Evolutionary conservation across 1,139 yeast genomes (phyloP).

Genomic region (Pichia terricola): DNA sequence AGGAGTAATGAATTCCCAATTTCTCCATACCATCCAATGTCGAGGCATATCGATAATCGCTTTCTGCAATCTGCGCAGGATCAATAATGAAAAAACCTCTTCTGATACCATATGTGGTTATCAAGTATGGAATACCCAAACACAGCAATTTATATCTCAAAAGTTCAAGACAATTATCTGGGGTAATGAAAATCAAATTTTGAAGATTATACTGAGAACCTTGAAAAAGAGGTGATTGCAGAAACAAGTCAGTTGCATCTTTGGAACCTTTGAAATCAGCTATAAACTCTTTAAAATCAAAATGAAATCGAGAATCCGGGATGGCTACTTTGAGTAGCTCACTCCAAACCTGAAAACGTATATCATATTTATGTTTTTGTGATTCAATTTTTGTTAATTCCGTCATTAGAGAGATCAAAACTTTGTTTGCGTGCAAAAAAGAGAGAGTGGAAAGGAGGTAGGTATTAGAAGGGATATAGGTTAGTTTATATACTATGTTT

Average conservation of each 20-base stretch:
- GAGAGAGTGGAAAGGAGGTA: too few species aligned
- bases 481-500: too few species aligned
- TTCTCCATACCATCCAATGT: conserved; percentile 25
- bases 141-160: conserved; percentile 17
- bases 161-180: conserved; percentile 23
- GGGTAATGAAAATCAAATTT: conserved; percentile 19
- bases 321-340: conserved; percentile 22
- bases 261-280: conserved; percentile 23
- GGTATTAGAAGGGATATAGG: too few species aligned
- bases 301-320: conserved; percentile 23
- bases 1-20: conserved; percentile 13
- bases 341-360: conserved; percentile 20
- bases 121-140: conserved; percentile 18
- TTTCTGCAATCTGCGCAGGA: conserved; percentile 16
- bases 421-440: too few species aligned
- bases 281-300: conserved; percentile 23
- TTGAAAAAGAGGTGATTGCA: conserved; percentile 11
- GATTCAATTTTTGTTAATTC: neutral
- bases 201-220: conserved; percentile 1
- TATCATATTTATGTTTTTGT: conserved; percentile 18
- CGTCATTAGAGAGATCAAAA: too few species aligned
- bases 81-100: conserved; percentile 22
- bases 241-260: conserved; percentile 12
- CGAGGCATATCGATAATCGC: conserved; percentile 17
- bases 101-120: conserved; percentile 23